A percentile compares a stretch with the other conserved stretches of the same genome.
Evolutionary conservation across 306 rosid genomes (phyloP).

Genomic region (Arachis stenosperma): DNA sequence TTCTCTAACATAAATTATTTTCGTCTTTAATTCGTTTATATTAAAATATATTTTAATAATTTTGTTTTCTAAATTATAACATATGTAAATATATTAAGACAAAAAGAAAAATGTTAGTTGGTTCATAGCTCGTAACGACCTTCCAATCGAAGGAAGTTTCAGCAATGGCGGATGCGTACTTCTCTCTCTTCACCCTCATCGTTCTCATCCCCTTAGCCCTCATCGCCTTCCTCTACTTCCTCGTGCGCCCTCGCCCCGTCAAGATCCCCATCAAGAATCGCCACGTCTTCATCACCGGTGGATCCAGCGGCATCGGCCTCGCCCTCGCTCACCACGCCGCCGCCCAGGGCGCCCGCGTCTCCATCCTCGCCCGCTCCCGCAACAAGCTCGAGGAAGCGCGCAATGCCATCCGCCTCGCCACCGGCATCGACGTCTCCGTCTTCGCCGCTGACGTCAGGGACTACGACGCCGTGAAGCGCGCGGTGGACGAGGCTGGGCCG

Average conservation of each 20-base stretch:
- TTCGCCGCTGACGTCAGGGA: conserved; percentile 82
- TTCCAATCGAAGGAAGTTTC: background rate
- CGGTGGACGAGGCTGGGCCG: conserved; percentile 70
- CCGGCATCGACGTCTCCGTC: conserved; percentile 69
- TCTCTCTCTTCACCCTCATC: conserved; percentile 49
- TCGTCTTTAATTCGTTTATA: too few relatives aligned
- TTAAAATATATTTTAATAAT: too few relatives aligned
- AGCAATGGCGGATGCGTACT: conserved; percentile 58
- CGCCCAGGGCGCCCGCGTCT: conserved; percentile 78
- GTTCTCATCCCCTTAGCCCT: conserved; percentile 49
- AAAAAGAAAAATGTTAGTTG: background rate
- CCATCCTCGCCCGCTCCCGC: conserved; percentile 77
- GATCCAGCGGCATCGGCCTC: conserved; percentile 96
- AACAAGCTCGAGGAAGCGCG: conserved; percentile 74
- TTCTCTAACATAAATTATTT: too few relatives aligned
- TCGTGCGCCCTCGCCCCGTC: conserved; percentile 71
- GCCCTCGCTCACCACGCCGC: conserved; percentile 90
- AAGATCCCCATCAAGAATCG: conserved; percentile 77
- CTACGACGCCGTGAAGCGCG: conserved; percentile 61
- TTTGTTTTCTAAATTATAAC: too few relatives aligned
- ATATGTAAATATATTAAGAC: too few relatives aligned
- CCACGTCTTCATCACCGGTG: conserved; percentile 94
- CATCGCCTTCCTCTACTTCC: conserved; percentile 55
- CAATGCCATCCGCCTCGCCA: conserved; percentile 56
- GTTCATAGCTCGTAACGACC: background rate